These are phyloP conservation scores for Penicillium sp. DNA, from an alignment of 2,329 filamentous ascomycete species.

Conservation along the genomic window DNA sequence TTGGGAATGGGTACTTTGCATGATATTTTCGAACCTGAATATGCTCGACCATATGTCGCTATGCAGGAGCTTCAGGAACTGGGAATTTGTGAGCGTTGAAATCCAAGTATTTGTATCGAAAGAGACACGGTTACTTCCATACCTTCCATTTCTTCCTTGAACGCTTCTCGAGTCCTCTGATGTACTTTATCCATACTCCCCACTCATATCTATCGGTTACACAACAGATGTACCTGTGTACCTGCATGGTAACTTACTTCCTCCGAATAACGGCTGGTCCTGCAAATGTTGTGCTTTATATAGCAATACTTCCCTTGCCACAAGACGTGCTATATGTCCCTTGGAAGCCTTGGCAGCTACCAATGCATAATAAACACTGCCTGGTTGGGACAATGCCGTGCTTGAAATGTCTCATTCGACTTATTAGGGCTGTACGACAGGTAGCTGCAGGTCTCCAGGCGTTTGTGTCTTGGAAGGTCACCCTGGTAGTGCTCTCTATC, in stretches of 20 bases:
- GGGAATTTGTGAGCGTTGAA: too few species aligned
- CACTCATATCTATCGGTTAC: too few species aligned
- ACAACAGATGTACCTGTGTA: background rate
- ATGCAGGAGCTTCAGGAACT: constrained; percentile 4
- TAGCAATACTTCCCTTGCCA: background rate
- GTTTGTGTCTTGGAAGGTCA: background rate
- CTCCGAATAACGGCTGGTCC: background rate
- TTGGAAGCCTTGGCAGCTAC: background rate
- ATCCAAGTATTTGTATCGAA: too few species aligned
- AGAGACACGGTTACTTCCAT: too few species aligned
- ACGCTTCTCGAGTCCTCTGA: too few species aligned
- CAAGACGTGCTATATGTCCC: background rate
- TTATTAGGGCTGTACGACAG: background rate
- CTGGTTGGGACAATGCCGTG: background rate
- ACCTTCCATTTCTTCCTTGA: too few species aligned
- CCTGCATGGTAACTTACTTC: background rate
- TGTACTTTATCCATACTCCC: too few species aligned
- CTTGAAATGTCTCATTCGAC: background rate
- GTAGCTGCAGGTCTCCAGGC: background rate
- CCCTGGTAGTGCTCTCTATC: background rate
- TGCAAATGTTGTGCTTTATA: background rate
- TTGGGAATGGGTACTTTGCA: constrained; percentile 2
- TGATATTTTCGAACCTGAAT: constrained; percentile 8
- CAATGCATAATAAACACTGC: background rate
- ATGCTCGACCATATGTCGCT: constrained; percentile 6